Evolutionary conservation across 1,284 basidiomycete species (phyloP).

Genomic region (Ceratobasidium theobromae): DNA sequence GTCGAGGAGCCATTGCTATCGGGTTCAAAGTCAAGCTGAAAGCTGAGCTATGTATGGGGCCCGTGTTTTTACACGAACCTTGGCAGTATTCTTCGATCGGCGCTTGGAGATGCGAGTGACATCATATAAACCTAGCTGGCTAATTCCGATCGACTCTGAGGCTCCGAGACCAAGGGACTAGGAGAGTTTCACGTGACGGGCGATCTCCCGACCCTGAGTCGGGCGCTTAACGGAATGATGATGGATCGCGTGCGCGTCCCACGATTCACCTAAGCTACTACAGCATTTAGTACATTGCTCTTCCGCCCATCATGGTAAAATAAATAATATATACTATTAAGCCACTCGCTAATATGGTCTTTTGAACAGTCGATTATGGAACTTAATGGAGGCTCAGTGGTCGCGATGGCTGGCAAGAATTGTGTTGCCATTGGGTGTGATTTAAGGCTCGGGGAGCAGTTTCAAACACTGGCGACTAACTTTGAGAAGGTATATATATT

Average conservation of each 20-base stretch:
- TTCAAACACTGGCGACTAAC: constrained; percentile 85
- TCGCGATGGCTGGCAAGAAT: constrained; percentile 99
- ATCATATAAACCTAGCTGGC: not conserved
- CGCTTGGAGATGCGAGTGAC: not conserved
- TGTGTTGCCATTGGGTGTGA: constrained; percentile 99
- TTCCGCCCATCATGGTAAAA: constrained; percentile 35
- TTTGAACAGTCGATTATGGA: constrained; percentile 72
- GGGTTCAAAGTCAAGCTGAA: too few relatives aligned
- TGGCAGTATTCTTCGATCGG: not conserved
- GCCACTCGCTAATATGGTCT: not conserved
- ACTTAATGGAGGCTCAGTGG: constrained; percentile 93
- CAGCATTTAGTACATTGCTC: not conserved
- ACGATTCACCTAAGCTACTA: not conserved
- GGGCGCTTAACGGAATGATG: not conserved
- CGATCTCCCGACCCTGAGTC: constrained; percentile 2
- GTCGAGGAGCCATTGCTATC: not conserved
- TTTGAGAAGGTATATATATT: constrained; percentile 79
- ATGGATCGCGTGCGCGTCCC: constrained; percentile 31
- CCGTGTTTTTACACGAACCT: not conserved
- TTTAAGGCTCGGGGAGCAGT: constrained; percentile 88
- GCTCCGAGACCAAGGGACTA: too few relatives aligned
- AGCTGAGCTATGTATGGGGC: too few relatives aligned
- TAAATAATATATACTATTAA: not conserved
- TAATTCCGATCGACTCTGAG: too few relatives aligned
- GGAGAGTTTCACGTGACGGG: too few relatives aligned